A percentile compares a stretch with the other conserved stretches of the same genome.
Evolutionary conservation across 2,329 filamentous ascomycete genomes (phyloP).

Genomic region (Teratosphaeria gauchensis): DNA sequence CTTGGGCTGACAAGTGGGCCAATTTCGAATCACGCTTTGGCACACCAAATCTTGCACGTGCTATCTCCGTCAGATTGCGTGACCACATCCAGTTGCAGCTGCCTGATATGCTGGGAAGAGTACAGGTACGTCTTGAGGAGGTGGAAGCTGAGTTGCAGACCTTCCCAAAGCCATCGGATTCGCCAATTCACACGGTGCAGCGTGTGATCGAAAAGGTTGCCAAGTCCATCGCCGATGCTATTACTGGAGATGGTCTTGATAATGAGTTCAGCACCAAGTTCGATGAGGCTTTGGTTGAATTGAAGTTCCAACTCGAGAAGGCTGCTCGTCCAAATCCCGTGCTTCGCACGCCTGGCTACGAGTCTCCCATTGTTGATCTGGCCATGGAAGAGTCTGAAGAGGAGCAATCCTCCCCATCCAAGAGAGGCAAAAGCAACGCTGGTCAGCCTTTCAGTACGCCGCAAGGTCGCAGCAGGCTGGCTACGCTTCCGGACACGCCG

Average conservation of each 20-base stretch:
- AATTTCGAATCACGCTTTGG: slow-evolving; percentile 41
- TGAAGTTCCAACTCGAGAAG: slow-evolving; percentile 37
- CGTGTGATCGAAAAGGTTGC: slow-evolving; percentile 51
- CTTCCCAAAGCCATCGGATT: slow-evolving; percentile 53
- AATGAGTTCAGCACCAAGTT: slow-evolving; percentile 37
- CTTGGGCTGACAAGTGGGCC: slow-evolving; percentile 38
- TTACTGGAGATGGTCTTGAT: slow-evolving; percentile 39
- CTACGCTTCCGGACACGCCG: too few relatives aligned
- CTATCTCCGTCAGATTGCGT: slow-evolving; percentile 41
- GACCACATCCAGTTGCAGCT: slow-evolving; percentile 33
- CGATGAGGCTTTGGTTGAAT: slow-evolving; percentile 39
- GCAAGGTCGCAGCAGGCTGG: too few relatives aligned
- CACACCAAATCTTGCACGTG: slow-evolving; percentile 39
- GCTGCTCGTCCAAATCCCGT: slow-evolving; percentile 20
- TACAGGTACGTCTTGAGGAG: slow-evolving; percentile 36
- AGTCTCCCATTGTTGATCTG: too few relatives aligned
- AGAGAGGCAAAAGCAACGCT: too few relatives aligned
- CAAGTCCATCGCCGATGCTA: slow-evolving; percentile 41
- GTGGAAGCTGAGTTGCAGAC: slow-evolving; percentile 47
- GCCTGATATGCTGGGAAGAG: slow-evolving; percentile 35
- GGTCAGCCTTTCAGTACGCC: too few relatives aligned
- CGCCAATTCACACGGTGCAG: slow-evolving; percentile 57
- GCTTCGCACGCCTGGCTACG: slow-evolving; percentile 17
- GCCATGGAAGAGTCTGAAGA: too few relatives aligned
- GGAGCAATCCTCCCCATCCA: too few relatives aligned